Evolutionary conservation across 2,329 filamentous ascomycete genomes (phyloP).

Genomic region (Penicillium sp.): DNA sequence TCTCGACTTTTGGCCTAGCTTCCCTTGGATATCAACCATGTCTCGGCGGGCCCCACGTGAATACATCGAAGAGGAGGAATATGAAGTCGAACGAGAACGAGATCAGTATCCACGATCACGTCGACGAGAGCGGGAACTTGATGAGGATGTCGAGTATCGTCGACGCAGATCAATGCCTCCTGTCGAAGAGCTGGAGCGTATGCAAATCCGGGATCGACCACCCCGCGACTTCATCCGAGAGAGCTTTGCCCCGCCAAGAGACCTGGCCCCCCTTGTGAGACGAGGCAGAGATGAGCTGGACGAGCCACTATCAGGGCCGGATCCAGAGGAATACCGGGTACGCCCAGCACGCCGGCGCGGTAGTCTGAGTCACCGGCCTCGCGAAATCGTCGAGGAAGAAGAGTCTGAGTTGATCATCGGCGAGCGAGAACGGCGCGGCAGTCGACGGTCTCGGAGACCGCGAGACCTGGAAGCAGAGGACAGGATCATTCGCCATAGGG

Average conservation of each 20-base stretch:
- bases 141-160: conserved; percentile 34
- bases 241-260: conserved; percentile 35
- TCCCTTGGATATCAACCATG: conserved; percentile 27
- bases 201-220: conserved; percentile 45
- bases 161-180: conserved; percentile 44
- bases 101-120: conserved; percentile 29
- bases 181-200: conserved; percentile 48
- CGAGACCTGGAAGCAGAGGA: conserved; percentile 39
- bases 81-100: conserved; percentile 34
- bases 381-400: conserved; percentile 21
- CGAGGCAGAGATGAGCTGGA: conserved; percentile 33
- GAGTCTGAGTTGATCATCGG: conserved; percentile 8
- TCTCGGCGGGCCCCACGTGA: conserved; percentile 36
- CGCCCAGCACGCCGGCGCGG: conserved; percentile 10
- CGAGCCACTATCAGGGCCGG: conserved; percentile 10
- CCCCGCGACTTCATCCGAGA: conserved; percentile 42
- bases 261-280: conserved; percentile 37
- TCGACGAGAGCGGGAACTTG: conserved; percentile 32
- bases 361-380: conserved; percentile 17
- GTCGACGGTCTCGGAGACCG: conserved; percentile 24
- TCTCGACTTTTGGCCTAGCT: background rate
- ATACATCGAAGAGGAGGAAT: conserved; percentile 38
- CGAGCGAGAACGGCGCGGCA: conserved; percentile 17
- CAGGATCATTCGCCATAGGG: conserved; percentile 1
- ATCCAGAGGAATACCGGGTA: conserved; percentile 22